Percentiles rank a stretch among this genome's conserved stretches.
These are phyloP conservation scores for Sporothrix protearum DNA, from an alignment of 2,329 filamentous ascomycete genomes.

Conservation along the genomic window DNA sequence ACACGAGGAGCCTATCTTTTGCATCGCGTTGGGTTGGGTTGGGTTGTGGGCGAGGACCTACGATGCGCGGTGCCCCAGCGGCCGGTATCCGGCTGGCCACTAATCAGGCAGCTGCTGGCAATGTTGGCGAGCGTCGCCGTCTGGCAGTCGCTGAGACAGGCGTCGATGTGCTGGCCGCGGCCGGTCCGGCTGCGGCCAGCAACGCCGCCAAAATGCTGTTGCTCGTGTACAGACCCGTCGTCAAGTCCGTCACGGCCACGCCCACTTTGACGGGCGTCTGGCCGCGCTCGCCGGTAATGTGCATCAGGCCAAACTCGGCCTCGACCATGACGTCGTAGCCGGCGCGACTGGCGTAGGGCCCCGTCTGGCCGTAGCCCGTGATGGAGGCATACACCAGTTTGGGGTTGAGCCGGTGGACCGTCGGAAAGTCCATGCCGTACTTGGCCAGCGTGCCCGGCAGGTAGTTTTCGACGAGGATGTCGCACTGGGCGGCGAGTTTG, in stretches of 20 bases:
- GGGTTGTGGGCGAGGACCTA: slow-evolving; percentile 39
- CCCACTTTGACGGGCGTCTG: slow-evolving; percentile 95
- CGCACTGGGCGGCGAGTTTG: slow-evolving; percentile 75
- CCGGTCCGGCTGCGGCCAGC: slow-evolving; percentile 71
- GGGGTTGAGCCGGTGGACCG: slow-evolving; percentile 76
- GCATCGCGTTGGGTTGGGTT: too few species aligned
- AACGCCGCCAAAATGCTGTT: slow-evolving; percentile 95
- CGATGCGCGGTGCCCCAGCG: slow-evolving; percentile 96
- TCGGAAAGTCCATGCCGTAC: slow-evolving; percentile 85
- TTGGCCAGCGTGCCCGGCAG: slow-evolving; percentile 85
- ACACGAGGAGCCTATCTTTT: too few species aligned
- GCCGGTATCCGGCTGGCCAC: slow-evolving; percentile 79
- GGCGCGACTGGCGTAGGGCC: slow-evolving; percentile 79
- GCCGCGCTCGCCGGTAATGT: slow-evolving; percentile 86
- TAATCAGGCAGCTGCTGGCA: slow-evolving; percentile 85
- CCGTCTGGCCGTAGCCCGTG: slow-evolving; percentile 94
- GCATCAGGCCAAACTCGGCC: slow-evolving; percentile 96
- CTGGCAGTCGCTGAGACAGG: slow-evolving; percentile 88
- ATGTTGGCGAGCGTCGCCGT: slow-evolving; percentile 94
- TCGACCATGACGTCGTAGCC: slow-evolving; percentile 99
- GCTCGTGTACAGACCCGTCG: slow-evolving; percentile 89
- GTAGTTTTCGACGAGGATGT: slow-evolving; percentile 96
- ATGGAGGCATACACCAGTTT: slow-evolving; percentile 90
- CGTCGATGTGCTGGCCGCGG: slow-evolving; percentile 87
- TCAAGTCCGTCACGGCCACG: slow-evolving; percentile 93